A percentile compares a stretch with the other conserved stretches of the same genome.
Evolutionary conservation across 192 early-diverging fungal species (phyloP).

Genomic region (Backusella luteola): DNA sequence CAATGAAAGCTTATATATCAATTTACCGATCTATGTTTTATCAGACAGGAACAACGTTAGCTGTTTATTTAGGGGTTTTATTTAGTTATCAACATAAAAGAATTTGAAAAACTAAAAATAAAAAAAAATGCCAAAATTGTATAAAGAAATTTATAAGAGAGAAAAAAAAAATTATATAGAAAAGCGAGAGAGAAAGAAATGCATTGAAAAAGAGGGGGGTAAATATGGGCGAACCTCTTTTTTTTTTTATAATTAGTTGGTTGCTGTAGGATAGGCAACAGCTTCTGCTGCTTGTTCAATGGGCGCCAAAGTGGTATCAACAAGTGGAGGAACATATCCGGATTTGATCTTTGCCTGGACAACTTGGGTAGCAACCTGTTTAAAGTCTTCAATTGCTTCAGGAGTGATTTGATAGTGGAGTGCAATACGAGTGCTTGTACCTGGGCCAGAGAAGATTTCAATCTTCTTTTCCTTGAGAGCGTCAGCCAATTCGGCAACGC

Average conservation of each 20-base stretch:
- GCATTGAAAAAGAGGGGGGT: not conserved
- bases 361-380: slow-evolving; percentile 28
- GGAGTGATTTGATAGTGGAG: slow-evolving; percentile 67
- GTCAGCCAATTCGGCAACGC: slow-evolving; percentile 44
- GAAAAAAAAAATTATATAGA: not conserved
- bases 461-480: slow-evolving; percentile 50
- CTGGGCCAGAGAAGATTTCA: slow-evolving; percentile 49
- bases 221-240: not conserved
- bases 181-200: not conserved
- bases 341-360: not conserved
- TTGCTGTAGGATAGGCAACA: not conserved
- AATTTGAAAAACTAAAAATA: too few species aligned
- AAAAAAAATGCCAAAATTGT: not conserved
- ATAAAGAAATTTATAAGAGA: not conserved
- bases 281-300: slow-evolving; percentile 3
- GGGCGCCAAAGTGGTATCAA: not conserved
- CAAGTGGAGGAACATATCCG: not conserved
- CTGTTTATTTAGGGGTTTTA: not conserved
- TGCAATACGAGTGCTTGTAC: slow-evolving; percentile 54
- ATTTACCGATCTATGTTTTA: too few species aligned
- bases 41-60: too few species aligned
- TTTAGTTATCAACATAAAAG: not conserved
- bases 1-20: too few species aligned
- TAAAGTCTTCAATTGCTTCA: slow-evolving; percentile 53
- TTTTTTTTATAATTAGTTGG: not conserved